phyloP scores from a whole-genome alignment of 345 rosid genomes.

The Angophora floribunda region DNA sequence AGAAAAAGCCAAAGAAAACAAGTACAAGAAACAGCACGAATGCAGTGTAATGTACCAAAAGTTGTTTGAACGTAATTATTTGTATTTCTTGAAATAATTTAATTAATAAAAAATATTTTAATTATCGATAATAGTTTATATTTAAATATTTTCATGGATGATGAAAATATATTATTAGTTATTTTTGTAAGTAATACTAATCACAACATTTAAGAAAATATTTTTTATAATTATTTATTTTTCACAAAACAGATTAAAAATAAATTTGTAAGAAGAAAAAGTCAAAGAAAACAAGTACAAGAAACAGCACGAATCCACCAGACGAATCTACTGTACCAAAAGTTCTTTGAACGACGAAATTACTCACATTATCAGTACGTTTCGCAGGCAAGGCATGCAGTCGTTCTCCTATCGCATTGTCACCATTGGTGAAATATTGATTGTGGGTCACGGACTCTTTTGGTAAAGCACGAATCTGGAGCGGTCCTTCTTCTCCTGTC shows the following conservation, averaged over 20 bases:
- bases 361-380: neutral
- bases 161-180: no score
- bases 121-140: no score
- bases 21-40: neutral
- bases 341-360: neutral
- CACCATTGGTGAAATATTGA: neutral
- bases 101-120: accelerated
- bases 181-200: neutral
- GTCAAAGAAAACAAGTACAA: neutral
- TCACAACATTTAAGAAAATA: neutral
- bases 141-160: no score
- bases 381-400: neutral
- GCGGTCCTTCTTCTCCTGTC: neutral
- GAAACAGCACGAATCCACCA: neutral
- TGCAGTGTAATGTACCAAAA: no score
- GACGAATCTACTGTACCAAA: neutral
- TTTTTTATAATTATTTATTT: no score
- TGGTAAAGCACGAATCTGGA: neutral
- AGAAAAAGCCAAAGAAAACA: neutral
- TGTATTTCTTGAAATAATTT: no score
- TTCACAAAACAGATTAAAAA: no score
- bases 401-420: neutral
- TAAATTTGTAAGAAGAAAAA: neutral
- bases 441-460: neutral
- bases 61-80: accelerated